These are phyloP conservation scores for Planoprotostelium fungivorum DNA, from an alignment of 78 protist species.

Conservation along the genomic window DNA sequence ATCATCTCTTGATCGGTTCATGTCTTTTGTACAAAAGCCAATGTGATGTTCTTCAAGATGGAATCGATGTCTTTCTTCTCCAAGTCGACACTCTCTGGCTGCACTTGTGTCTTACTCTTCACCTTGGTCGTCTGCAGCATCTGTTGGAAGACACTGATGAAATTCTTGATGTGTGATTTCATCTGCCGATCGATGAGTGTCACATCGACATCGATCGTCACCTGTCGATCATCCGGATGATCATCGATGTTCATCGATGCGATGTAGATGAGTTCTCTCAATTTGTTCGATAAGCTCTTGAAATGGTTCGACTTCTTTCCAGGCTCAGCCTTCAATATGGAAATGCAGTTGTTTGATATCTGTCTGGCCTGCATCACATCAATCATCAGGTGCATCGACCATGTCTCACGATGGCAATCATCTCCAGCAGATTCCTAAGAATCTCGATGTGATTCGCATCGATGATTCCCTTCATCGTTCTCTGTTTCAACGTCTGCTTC, in stretches of 20 bases:
- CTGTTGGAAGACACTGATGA: neutral
- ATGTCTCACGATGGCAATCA: neutral
- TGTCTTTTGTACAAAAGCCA: too few species aligned
- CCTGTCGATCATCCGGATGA: neutral
- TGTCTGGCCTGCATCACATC: neutral
- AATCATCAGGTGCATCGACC: neutral
- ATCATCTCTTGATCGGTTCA: too few species aligned
- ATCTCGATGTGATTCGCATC: neutral
- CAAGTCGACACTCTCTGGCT: neutral
- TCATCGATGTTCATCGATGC: neutral
- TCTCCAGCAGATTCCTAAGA: neutral
- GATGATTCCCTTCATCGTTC: neutral
- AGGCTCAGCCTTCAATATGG: neutral
- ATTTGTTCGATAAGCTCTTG: neutral
- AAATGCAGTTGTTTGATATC: neutral
- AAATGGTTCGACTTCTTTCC: neutral
- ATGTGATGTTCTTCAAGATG: neutral
- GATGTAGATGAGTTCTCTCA: neutral
- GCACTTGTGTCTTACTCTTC: neutral
- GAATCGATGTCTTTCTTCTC: neutral
- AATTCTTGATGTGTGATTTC: neutral
- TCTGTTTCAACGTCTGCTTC: neutral
- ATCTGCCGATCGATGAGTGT: neutral
- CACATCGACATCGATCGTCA: neutral
- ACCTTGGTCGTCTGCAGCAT: neutral